Evolutionary conservation across 2,329 filamentous ascomycete species (phyloP), one percentile per base, ranked within the genome.

Genomic region (Conoideocrella luteorostrata): DNA sequence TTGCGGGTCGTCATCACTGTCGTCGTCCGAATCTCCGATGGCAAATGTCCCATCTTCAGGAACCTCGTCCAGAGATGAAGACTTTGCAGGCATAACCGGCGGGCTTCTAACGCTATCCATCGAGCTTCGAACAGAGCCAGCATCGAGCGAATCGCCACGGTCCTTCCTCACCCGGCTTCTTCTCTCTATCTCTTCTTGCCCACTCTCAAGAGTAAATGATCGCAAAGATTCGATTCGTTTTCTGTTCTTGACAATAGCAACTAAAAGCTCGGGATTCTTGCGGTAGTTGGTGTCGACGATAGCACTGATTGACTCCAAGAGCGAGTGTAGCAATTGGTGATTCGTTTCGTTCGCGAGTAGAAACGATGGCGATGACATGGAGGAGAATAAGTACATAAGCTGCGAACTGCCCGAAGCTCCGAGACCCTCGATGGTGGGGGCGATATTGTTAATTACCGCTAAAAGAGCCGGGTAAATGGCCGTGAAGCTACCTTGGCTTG

Each of bases 291-390:
- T 87, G 64, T 97, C 93, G 29, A 97, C 71, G 34, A 95, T 85
- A 2, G 88, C 80, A 59, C 93, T 95, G 57, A 97, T 82, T 0
- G 88, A 90, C 58, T 96, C 88, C 9, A 98, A 72, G 21, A 97
- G 67, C 0, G 89, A 90, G 39, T 81, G 77, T 6, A 98, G 71
- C 4, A 97, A 76, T 24, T 72, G 70, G 59, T 97, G 87, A 52
- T 98, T 98, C 29, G 79, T 86, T 46, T 98, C 93, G 55, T 95
- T 97, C 7, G 88, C 88, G 15, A 97, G 71, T 9, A 98, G 69
- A 60, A 97, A 98, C 24, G 86, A 88, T 0, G 93, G 91, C 0
- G 89, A 87, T 7, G 91, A 94, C 86, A 97, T 95, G 26, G 87
- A 93, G 4, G 82, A 80, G 60, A 94, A 95, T 1, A 97, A 71